phyloP scores from a whole-genome alignment of 768 basidiomycete species.

The Tricholoma flavovirens region DNA sequence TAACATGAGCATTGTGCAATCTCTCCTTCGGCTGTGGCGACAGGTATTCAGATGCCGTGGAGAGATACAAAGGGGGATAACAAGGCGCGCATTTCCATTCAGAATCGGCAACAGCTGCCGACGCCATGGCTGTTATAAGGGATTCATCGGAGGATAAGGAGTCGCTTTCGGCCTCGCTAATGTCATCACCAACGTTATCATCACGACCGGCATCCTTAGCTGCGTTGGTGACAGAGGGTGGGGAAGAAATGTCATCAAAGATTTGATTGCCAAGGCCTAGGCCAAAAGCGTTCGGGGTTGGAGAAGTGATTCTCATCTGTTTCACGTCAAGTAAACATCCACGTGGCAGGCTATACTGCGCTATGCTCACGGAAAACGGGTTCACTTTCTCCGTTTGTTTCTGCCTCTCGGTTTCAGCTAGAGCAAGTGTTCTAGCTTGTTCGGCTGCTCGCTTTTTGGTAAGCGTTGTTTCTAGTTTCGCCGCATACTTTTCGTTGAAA shows the following conservation, averaged over 20 bases:
- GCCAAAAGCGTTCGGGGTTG: conserved; percentile 16
- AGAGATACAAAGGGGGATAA: conserved; percentile 67
- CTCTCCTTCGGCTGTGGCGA: conserved; percentile 50
- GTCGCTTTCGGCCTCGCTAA: conserved; percentile 30
- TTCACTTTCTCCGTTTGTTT: conserved; percentile 38
- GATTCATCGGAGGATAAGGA: conserved; percentile 39
- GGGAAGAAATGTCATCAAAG: conserved; percentile 39
- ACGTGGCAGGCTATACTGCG: background rate
- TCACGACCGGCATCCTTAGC: conserved; percentile 30
- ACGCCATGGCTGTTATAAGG: conserved; percentile 53
- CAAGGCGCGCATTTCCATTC: conserved; percentile 63
- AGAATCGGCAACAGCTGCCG: conserved; percentile 49
- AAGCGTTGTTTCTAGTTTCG: conserved; percentile 57
- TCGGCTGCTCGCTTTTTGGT: conserved; percentile 33
- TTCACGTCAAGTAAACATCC: conserved; percentile 15
- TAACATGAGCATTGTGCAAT: conserved; percentile 37
- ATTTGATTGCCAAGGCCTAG: conserved; percentile 64
- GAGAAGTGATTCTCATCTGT: conserved; percentile 20
- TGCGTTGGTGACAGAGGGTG: conserved; percentile 15
- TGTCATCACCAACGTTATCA: conserved; percentile 28
- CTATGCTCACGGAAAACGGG: conserved; percentile 62
- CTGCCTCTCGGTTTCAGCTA: conserved; percentile 27
- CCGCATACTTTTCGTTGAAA: conserved; percentile 69
- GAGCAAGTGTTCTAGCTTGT: conserved; percentile 29
- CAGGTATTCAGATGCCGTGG: conserved; percentile 69